Percentiles rank a stretch among this genome's conserved stretches.
phyloP scores from a whole-genome alignment of 2,329 filamentous ascomycete genomes.

The Fusarium torulosum region DNA sequence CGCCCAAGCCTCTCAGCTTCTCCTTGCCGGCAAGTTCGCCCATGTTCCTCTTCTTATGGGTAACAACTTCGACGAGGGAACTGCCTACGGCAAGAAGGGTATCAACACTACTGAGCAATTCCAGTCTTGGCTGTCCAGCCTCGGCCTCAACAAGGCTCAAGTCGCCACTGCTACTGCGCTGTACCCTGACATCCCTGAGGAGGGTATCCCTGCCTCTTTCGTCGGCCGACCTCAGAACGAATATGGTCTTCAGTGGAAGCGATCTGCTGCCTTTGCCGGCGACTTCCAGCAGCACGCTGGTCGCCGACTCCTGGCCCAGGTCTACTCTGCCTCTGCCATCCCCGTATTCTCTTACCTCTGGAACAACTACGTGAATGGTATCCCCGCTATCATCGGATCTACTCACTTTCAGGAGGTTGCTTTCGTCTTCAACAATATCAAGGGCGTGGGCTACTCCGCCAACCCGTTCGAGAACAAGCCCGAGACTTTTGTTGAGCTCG shows the following conservation, averaged over 20 bases:
- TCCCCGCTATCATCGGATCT: constrained; percentile 52
- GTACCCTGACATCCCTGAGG: constrained; percentile 63
- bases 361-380: constrained; percentile 62
- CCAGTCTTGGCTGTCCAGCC: constrained; percentile 39
- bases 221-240: constrained; percentile 47
- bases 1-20: constrained; percentile 60
- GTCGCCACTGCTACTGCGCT: constrained; percentile 52
- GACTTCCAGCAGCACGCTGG: constrained; percentile 68
- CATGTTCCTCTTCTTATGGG: constrained; percentile 72
- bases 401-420: constrained; percentile 48
- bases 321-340: constrained; percentile 61
- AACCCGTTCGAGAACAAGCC: constrained; percentile 58
- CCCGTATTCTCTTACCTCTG: constrained; percentile 65
- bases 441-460: constrained; percentile 56
- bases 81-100: constrained; percentile 64
- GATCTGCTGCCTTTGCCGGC: constrained; percentile 65
- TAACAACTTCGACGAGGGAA: constrained; percentile 74
- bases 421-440: constrained; percentile 56
- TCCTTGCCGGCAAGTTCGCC: constrained; percentile 70
- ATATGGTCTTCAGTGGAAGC: constrained; percentile 64
- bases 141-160: constrained; percentile 43
- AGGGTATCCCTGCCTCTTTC: constrained; percentile 62
- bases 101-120: constrained; percentile 69
- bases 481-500: constrained; percentile 53
- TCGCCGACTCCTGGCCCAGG: constrained; percentile 65